These are phyloP conservation scores for Lotmaria passim DNA, from an alignment of 208 protist genomes.

Conservation along the genomic window DNA sequence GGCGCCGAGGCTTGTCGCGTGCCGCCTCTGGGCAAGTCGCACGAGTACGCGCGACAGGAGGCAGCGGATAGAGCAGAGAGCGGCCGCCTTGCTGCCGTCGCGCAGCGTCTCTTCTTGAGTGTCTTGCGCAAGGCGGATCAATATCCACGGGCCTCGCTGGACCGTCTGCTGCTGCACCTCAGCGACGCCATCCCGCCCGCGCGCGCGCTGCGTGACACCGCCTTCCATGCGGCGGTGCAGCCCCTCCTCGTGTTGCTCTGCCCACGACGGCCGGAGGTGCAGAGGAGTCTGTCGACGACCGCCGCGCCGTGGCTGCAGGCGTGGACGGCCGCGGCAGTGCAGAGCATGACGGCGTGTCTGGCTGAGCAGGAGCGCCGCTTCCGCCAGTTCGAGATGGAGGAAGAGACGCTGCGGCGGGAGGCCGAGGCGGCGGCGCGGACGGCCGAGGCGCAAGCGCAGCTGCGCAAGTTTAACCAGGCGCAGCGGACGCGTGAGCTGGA, in stretches of 20 bases:
- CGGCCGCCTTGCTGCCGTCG: slow-evolving; percentile 27
- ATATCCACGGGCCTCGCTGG: slow-evolving; percentile 33
- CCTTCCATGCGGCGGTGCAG: slow-evolving; percentile 33
- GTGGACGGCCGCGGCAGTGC: slow-evolving; percentile 31
- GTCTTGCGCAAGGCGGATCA: slow-evolving; percentile 54
- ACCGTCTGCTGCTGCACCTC: slow-evolving; percentile 53
- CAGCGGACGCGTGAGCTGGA: slow-evolving; percentile 23
- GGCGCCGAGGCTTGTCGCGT: neutral
- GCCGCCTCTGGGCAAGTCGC: neutral
- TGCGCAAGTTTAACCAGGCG: slow-evolving; percentile 29
- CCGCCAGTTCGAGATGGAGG: slow-evolving; percentile 65
- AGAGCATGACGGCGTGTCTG: slow-evolving; percentile 45
- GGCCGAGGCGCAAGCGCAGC: slow-evolving; percentile 19
- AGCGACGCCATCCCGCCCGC: slow-evolving; percentile 41
- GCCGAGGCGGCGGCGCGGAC: slow-evolving; percentile 26
- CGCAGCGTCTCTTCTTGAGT: slow-evolving; percentile 43
- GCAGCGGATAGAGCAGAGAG: neutral
- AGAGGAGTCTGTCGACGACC: slow-evolving; percentile 35
- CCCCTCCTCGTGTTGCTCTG: slow-evolving; percentile 44
- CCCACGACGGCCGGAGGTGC: slow-evolving; percentile 31
- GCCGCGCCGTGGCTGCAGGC: slow-evolving; percentile 56
- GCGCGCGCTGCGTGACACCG: slow-evolving; percentile 28
- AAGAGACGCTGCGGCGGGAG: slow-evolving; percentile 37
- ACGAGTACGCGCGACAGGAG: slow-evolving; percentile 1
- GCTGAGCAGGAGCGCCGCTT: slow-evolving; percentile 60